Percentiles rank a stretch among this genome's conserved stretches.
These are phyloP conservation scores for Hyphodiscus hymeniophilus DNA, from an alignment of 495 filamentous ascomycete species.

Conservation along the genomic window DNA sequence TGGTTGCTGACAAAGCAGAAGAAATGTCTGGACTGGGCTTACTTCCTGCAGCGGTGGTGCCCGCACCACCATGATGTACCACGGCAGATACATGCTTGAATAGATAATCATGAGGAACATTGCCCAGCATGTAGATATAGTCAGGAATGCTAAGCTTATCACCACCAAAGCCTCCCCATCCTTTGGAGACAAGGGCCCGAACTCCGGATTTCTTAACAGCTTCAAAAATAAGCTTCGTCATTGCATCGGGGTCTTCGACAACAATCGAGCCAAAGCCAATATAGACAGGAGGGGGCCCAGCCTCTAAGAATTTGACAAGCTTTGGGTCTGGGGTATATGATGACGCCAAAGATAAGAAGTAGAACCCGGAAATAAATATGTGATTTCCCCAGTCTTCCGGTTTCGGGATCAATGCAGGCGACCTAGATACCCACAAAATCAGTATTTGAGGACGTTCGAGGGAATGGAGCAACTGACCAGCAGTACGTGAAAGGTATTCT, in stretches of 20 bases:
- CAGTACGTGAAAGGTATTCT: slow-evolving; percentile 66
- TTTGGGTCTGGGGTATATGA: slow-evolving; percentile 45
- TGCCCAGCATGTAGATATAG: slow-evolving; percentile 54
- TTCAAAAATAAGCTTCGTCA: slow-evolving; percentile 55
- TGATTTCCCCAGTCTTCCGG: slow-evolving; percentile 54
- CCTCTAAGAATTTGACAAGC: slow-evolving; percentile 44
- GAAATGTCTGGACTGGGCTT: too few relatives aligned
- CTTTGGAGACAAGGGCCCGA: slow-evolving; percentile 55
- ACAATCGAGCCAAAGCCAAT: slow-evolving; percentile 66
- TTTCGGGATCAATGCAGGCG: slow-evolving; percentile 55
- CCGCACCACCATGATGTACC: slow-evolving; percentile 59
- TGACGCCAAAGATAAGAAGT: slow-evolving; percentile 41
- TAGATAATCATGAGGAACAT: slow-evolving; percentile 62
- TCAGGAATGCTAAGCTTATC: slow-evolving; percentile 44
- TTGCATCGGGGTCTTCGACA: slow-evolving; percentile 54
- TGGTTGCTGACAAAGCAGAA: too few relatives aligned
- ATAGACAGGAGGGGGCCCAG: slow-evolving; percentile 49
- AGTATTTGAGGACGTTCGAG: not conserved
- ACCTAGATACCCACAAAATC: slow-evolving; percentile 31
- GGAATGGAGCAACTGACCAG: slow-evolving; percentile 36
- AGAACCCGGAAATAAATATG: slow-evolving; percentile 43
- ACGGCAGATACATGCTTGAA: slow-evolving; percentile 52
- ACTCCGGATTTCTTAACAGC: slow-evolving; percentile 51
- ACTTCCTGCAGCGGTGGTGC: slow-evolving; percentile 43
- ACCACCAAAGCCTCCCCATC: slow-evolving; percentile 57